A percentile compares a stretch with the other conserved stretches of the same genome.
Conservation (phyloP, 306 rosid genomes). For the Alnus rubra region DNA sequence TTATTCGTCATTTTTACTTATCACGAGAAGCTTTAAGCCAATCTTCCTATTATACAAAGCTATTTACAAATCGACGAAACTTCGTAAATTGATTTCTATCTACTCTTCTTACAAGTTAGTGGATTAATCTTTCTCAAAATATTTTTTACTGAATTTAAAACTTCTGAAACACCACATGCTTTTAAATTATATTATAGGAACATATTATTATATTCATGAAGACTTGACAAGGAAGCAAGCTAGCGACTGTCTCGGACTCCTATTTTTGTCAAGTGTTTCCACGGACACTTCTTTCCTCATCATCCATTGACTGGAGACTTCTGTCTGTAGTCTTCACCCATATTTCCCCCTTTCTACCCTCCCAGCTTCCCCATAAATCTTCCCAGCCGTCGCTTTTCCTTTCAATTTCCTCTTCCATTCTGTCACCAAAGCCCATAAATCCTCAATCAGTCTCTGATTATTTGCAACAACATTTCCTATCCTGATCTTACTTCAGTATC, state of each 20-base stretch:
- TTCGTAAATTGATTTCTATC: too few species aligned
- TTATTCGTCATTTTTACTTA: too few species aligned
- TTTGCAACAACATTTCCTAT: not conserved
- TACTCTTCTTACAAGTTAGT: not conserved
- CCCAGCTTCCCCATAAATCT: slow-evolving; percentile 18
- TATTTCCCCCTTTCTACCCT: slow-evolving; percentile 30
- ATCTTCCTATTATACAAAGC: too few species aligned
- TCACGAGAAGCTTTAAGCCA: too few species aligned
- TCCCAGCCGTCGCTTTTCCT: slow-evolving; percentile 12
- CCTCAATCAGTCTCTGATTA: slow-evolving; percentile 19
- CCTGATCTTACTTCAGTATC: slow-evolving; percentile 9
- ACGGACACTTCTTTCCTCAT: slow-evolving; percentile 29
- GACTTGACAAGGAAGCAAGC: slow-evolving; percentile 35
- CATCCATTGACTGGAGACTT: slow-evolving; percentile 32
- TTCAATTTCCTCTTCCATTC: slow-evolving; percentile 14
- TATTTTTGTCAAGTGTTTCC: slow-evolving; percentile 18
- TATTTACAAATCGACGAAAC: too few species aligned
- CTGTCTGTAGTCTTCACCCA: slow-evolving; percentile 20
- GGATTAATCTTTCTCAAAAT: slow-evolving; percentile 21
- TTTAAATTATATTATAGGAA: not conserved
- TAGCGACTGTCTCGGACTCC: too few species aligned
- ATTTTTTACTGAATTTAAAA: slow-evolving; percentile 13
- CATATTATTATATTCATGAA: not conserved
- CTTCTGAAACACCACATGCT: slow-evolving; percentile 30
- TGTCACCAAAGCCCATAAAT: slow-evolving; percentile 30